Evolutionary conservation across 192 early-diverging fungal species (phyloP).

Genomic region (Backusella sp.): DNA sequence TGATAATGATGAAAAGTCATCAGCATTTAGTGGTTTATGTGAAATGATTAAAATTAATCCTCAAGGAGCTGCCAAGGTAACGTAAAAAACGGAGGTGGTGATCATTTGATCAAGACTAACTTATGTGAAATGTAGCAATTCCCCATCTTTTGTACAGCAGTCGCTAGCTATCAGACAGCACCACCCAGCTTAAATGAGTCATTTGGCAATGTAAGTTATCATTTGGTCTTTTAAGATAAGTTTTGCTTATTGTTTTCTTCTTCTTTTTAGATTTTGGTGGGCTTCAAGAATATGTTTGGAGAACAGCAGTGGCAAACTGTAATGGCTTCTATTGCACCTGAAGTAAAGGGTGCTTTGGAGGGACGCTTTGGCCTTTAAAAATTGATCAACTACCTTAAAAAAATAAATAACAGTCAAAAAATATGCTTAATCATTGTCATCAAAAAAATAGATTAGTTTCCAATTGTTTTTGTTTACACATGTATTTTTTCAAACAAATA

Average conservation of each 20-base stretch:
- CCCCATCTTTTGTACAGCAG: conserved; percentile 77
- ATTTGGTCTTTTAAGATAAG: background rate
- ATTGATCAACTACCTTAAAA: conserved; percentile 3
- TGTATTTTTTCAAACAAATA: background rate
- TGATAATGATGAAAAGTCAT: conserved; percentile 96
- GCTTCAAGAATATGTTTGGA: conserved; percentile 66
- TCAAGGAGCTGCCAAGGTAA: conserved; percentile 66
- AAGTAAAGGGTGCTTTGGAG: conserved; percentile 43
- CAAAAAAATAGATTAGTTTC: background rate
- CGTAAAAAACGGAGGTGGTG: background rate
- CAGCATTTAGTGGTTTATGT: conserved; percentile 94
- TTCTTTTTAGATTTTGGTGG: conserved; percentile 54
- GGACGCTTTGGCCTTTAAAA: conserved; percentile 54
- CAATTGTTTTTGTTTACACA: background rate
- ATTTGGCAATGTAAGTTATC: conserved; percentile 58
- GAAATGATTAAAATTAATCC: conserved; percentile 91
- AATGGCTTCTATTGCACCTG: conserved; percentile 41
- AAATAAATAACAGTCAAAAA: conserved; percentile 8
- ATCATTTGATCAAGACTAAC: background rate
- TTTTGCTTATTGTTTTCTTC: background rate
- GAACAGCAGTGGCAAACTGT: conserved; percentile 55
- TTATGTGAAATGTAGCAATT: conserved; percentile 45
- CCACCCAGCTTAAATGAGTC: conserved; percentile 57
- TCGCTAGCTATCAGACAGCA: conserved; percentile 74
- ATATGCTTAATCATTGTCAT: conserved; percentile 6